phyloP scores from a whole-genome alignment of 768 basidiomycete species.

The Botryobasidium botryosum region DNA sequence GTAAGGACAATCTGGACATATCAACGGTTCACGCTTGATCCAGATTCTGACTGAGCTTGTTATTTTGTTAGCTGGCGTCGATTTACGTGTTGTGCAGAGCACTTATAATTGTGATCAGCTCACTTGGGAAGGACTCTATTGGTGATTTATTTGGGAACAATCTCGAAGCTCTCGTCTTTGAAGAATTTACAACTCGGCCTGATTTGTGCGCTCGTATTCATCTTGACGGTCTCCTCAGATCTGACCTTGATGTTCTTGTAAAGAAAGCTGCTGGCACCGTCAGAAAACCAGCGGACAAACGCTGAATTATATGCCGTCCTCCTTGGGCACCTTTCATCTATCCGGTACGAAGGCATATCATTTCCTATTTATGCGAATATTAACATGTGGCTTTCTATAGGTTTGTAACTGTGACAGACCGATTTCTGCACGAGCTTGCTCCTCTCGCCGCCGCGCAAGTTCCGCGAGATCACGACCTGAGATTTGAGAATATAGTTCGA shows the following conservation, averaged over 20 bases:
- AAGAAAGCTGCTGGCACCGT: slow-evolving; percentile 39
- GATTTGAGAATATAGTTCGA: slow-evolving; percentile 69
- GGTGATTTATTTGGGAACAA: slow-evolving; percentile 61
- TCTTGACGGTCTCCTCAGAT: neutral
- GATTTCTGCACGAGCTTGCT: slow-evolving; percentile 63
- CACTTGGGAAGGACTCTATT: slow-evolving; percentile 57
- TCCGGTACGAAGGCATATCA: slow-evolving; percentile 38
- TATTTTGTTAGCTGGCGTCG: slow-evolving; percentile 36
- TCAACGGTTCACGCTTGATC: too few species aligned
- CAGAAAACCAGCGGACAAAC: slow-evolving; percentile 63
- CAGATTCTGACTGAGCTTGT: too few species aligned
- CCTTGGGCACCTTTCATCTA: slow-evolving; percentile 66
- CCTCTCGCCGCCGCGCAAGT: slow-evolving; percentile 62
- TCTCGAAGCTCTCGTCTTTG: slow-evolving; percentile 79
- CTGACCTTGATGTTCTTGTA: slow-evolving; percentile 7
- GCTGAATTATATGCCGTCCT: slow-evolving; percentile 69
- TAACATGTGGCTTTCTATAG: slow-evolving; percentile 30
- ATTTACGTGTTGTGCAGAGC: slow-evolving; percentile 85
- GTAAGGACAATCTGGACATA: neutral
- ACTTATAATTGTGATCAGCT: slow-evolving; percentile 56
- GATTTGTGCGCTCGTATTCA: slow-evolving; percentile 24
- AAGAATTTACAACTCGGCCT: slow-evolving; percentile 51
- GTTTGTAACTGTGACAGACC: slow-evolving; percentile 84
- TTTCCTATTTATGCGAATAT: too few species aligned
- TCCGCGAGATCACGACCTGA: slow-evolving; percentile 62